Conservation (phyloP, 2,329 filamentous ascomycete genomes). For the Blastomyces parvus region DNA sequence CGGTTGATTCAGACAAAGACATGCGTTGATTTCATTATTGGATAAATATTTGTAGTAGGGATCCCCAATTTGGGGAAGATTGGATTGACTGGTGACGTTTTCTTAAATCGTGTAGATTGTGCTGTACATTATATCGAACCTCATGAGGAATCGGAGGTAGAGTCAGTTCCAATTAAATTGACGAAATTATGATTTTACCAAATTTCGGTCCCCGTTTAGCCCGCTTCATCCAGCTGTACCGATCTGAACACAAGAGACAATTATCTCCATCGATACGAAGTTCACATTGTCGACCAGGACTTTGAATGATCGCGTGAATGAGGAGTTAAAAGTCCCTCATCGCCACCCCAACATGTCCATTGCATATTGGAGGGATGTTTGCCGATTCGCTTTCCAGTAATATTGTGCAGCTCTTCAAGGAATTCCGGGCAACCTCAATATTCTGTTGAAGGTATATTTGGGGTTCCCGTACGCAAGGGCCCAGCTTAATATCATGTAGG, state of each 20-base stretch:
- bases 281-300: neutral
- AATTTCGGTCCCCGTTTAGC: too few species aligned
- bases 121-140: neutral
- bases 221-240: neutral
- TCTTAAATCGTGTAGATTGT: neutral
- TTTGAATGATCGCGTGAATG: neutral
- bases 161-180: neutral
- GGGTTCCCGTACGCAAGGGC: too few species aligned
- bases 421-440: neutral
- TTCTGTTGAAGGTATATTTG: neutral
- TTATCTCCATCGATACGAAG: neutral
- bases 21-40: neutral
- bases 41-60: neutral
- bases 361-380: neutral
- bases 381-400: neutral
- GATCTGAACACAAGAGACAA: neutral
- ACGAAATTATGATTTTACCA: neutral
- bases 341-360: neutral
- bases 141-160: neutral
- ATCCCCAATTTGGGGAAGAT: neutral
- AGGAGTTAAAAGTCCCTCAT: too few species aligned
- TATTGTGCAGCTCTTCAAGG: neutral
- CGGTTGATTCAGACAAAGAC: neutral
- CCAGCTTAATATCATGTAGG: neutral
- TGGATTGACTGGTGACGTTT: neutral